Conservation (phyloP, 208 protist species). For the Strigomonas culicis region DNA sequence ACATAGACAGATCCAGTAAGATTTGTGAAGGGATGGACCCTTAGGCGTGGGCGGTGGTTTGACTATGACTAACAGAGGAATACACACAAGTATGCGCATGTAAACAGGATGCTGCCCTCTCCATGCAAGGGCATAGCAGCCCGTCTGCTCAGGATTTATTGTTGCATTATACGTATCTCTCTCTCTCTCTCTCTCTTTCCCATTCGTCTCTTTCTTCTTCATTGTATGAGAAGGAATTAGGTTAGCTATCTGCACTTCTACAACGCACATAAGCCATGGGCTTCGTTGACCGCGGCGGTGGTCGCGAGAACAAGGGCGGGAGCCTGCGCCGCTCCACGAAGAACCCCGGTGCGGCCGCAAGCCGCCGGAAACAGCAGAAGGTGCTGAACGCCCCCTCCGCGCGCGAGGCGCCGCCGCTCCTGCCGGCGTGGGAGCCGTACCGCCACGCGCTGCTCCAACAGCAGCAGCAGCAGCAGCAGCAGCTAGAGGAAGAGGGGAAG, state of each 20-base stretch:
- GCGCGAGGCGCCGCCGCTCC: constrained; percentile 22
- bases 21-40: too few relatives aligned
- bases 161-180: constrained; percentile 6
- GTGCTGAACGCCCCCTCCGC: constrained; percentile 19
- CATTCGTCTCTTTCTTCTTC: constrained; percentile 13
- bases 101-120: too few relatives aligned
- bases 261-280: constrained; percentile 36
- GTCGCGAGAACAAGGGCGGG: constrained; percentile 68
- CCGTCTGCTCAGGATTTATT: too few relatives aligned
- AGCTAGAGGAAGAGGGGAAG: background rate
- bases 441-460: background rate
- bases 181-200: background rate
- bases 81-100: background rate
- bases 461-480: background rate
- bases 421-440: constrained; percentile 13
- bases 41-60: too few relatives aligned
- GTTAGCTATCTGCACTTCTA: background rate
- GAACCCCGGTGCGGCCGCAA: constrained; percentile 63
- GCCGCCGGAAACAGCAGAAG: constrained; percentile 32
- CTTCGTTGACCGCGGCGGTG: constrained; percentile 81
- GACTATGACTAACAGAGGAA: too few relatives aligned
- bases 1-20: background rate
- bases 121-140: too few relatives aligned
- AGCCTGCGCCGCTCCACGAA: constrained; percentile 79
- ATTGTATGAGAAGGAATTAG: background rate